Evolutionary conservation across 108 stramenopile genomes (phyloP), one percentile per base, ranked within the genome.

Genomic region (Schizochytrium sp.): DNA sequence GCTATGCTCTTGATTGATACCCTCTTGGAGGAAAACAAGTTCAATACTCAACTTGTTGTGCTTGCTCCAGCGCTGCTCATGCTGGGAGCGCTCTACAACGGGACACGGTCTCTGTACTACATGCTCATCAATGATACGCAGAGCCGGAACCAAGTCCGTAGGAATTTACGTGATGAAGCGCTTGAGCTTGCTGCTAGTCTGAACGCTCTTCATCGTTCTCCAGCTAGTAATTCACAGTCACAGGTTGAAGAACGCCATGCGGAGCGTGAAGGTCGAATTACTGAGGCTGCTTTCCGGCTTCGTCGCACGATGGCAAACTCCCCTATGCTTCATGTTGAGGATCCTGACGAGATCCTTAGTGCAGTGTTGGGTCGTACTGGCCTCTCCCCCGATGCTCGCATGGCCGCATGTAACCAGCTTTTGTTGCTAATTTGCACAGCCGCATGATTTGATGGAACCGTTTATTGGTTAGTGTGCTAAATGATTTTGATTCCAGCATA

Each of bases 1-100:
- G 76, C 76, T 53, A 83, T 83, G 76, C 53, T 55, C 76, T 55
- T 55, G 47, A 83, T 83, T 2, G 76, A 83, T 53, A 83, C 47
- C 0, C 28, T 83, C 10, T 53, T 83, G 1, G 76, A 83, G 47
- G 76, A 83, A 0, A 83, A 83, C 3, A 83, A 83, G 76, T 83
- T 83, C 76, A 83, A 83, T 50, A 55, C 76, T 5, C 76, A 83
- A 38, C 76, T 83, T 38, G 50, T 83, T 12, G 76, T 83, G 28
- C 3, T 83, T 13, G 76, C 76, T n/a, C 76, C 76, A 15, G 47
- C 76, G 45, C 53, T 83, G 0, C 13, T 83, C 17, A 53, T 40
- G 10, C 50, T 83, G 38, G 76, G 76, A 0, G 76, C 76, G 76
- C 76, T 83, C 28, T 83, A 83, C 28, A 83, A 83, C 76, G 76